Conservation (phyloP, 2,329 filamentous ascomycete genomes). For the Emmonsiellopsis sp. region DNA sequence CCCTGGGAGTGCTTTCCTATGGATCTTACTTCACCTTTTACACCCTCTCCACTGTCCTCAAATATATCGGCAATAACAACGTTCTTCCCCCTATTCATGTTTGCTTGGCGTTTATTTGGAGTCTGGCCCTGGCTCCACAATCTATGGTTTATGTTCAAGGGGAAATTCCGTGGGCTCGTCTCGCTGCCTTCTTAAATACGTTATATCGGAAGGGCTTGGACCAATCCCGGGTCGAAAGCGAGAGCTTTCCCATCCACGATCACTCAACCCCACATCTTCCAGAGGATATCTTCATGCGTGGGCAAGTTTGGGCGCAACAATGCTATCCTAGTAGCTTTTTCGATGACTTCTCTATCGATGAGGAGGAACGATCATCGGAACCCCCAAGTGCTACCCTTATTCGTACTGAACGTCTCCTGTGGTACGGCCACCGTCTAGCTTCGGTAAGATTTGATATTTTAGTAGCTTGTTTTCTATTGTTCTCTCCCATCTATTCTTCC, state of each 20-base stretch:
- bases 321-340: slow-evolving; percentile 46
- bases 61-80: slow-evolving; percentile 41
- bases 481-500: background rate
- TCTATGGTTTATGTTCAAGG: slow-evolving; percentile 31
- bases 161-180: slow-evolving; percentile 41
- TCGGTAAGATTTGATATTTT: slow-evolving; percentile 23
- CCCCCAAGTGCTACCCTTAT: slow-evolving; percentile 37
- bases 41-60: slow-evolving; percentile 35
- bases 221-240: slow-evolving; percentile 26
- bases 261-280: slow-evolving; percentile 39
- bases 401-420: slow-evolving; percentile 44
- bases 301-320: slow-evolving; percentile 42
- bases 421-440: slow-evolving; percentile 36
- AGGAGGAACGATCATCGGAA: slow-evolving; percentile 46
- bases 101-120: slow-evolving; percentile 44
- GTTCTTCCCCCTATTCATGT: slow-evolving; percentile 47
- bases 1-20: slow-evolving; percentile 23
- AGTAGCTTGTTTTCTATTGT: background rate
- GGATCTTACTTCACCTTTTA: slow-evolving; percentile 33
- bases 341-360: slow-evolving; percentile 37
- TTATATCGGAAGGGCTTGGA: slow-evolving; percentile 33
- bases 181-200: slow-evolving; percentile 45
- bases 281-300: slow-evolving; percentile 51
- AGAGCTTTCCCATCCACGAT: slow-evolving; percentile 32
- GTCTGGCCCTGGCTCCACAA: slow-evolving; percentile 26